Base-by-base conservation (phyloP, 805 yeast genomes). In the Cyberlindnera xishuangbannaensis region DNA sequence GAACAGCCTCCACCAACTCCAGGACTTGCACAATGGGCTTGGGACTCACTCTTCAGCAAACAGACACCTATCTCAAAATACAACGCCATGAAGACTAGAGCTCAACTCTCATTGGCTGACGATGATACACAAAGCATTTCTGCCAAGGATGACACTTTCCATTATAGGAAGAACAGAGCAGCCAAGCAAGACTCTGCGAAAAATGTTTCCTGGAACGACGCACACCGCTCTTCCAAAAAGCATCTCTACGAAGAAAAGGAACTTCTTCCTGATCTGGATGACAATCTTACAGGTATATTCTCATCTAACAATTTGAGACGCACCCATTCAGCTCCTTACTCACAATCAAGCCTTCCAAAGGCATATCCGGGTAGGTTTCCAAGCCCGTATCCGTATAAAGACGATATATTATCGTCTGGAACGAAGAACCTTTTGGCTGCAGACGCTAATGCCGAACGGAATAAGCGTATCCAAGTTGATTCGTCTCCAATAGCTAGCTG, bases 1-100 rank as follows among this genome's bases (percentile, higher is more conserved):
- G n/a, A n/a, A n/a, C n/a, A n/a, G n/a, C n/a, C n/a, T n/a, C 55
- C 52, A 15, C 48, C 55, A 3, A 48, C 55, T 2, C 55, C 55
- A 4, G 55, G 55, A 4, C 26, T 51, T 12, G 52, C 53, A 1
- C 30, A 38, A 4, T 52, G 56, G 56, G 53, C 53, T 0, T 43
- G 43, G 36, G 39, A 43, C 24, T 50, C 56, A 2, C 23, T 52
- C 7, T 49, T 52, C 41, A 45, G 34, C 28, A 44, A 33, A 14
- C 41, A 44, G 27, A 50, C 55, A 2, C 56, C 56, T 3, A 34
- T 47, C 23, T 27, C 48, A 3, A 52, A 52, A 31, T 52, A 52
- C 31, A 37, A 44, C 3, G 37, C 45, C n/a, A 20, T 42, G 32
- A 41, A 40, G 24, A 7, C n/a, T 11, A 24, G 26, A 9, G 22